Evolutionary conservation across 495 filamentous ascomycete species (phyloP), one percentile per base, ranked within the genome.

Genomic region (Hypoxylon rickii): DNA sequence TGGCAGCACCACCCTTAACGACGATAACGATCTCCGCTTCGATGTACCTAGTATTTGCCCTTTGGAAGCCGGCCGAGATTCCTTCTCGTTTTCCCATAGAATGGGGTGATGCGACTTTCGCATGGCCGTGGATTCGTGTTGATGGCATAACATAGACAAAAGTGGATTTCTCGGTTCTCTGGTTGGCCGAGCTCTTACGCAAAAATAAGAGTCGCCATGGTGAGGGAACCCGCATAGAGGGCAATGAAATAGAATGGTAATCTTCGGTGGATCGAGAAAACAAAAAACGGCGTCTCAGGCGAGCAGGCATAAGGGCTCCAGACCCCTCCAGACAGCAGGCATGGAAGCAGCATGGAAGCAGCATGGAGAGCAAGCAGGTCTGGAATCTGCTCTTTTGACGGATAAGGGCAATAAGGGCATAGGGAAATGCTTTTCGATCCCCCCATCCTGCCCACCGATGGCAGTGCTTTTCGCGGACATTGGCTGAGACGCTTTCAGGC

Each of bases 81-180:
- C 40, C 55, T 61, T 62, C 60, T 64, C 63, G 50, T 59, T 58
- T 62, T 63, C 63, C 61, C 66, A 64, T 66, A 64, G 66, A 66
- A 64, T 55, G 63, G 63, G 63, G 66, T 58, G 65, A 65, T 64
- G 65, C 57, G 54, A 51, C 58, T 55, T 29, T 59, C 63, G 66
- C 58, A 62, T 59, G 63, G 66, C 59, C 61, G 66, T 54, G 63
- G 63, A 66, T 61, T 58, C 63, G 61, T 66, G 59, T 64, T 62
- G 60, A 63, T 65, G 65, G 60, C 65, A 62, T 66, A 63, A 55
- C 73, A 78, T 83, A 83, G 80, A 83, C 75, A 82, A 82, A 82
- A 82, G 76, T 76, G 77, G 79, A 77, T 79, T 76, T 76, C 76
- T 79, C 74, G 69, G 70, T 74, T 72, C 63, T 77, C 71, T 75